Base-by-base conservation (phyloP, 2,329 filamentous ascomycete species). In the Colletotrichum euphorbiae region DNA sequence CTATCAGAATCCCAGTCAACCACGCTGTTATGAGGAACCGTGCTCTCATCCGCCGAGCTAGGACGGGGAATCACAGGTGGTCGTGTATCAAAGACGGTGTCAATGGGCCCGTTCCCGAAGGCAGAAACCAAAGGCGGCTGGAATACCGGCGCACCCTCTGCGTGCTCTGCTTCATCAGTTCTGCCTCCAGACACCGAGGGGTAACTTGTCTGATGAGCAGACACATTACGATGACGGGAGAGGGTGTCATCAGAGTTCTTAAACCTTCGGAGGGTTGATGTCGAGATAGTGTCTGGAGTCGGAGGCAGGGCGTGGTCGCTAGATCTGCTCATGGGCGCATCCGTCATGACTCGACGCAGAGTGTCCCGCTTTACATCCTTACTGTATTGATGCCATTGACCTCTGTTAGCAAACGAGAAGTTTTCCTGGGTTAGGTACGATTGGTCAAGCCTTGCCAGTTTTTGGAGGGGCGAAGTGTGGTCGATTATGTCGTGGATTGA, bases 261-360 rank as follows among this genome's bases (percentile, higher is more conserved):
- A 67, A 82, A 84, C 13, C 81, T 80, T 6, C 82, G 80, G 38
- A 89, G 78, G 0, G 85, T 87, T 2, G 84, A 84, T 2, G 85
- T 87, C 1, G 87, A 87, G 19, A 88, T 85, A 0, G 87, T 89
- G 71, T 89, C 87, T 0, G 87, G 87, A 0, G 87, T 89, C 0
- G 87, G 87, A 9, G 87, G 87, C 2, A 89, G 77, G 17, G 76
- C 77, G 17, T 83, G 81, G 5, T 82, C 79, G 2, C 81, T 67
- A 72, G 79, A 77, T 80, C 82, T 69, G 77, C 78, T 69, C 73
- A 79, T 68, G 64, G 79, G 73, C n/a, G 79, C 80, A 33, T 85
- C 83, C 0, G 85, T 87, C 33, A 82, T 73, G 6, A 88, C 85
- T 46, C 77, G 81, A 9, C 84, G 80, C 12, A 87, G 71, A 0